phyloP scores from a whole-genome alignment of 148 eudicot genomes.

The Polygonum aviculare region DNA sequence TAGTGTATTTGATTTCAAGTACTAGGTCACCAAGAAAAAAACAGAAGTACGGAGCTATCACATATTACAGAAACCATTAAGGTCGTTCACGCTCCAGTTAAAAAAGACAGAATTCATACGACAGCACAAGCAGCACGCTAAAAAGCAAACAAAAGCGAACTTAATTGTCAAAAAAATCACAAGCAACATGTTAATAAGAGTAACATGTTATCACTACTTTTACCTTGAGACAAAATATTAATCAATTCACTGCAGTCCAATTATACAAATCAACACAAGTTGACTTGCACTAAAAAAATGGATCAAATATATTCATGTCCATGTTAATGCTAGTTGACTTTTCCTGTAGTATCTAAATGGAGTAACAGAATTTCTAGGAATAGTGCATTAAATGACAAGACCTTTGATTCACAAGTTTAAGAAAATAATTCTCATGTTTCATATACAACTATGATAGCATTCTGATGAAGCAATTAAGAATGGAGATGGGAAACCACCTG shows the following conservation, averaged over 20 bases:
- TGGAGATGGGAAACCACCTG: conserved; percentile 38
- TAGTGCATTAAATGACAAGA: neutral
- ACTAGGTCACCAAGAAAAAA: neutral
- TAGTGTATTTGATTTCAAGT: neutral
- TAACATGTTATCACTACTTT: neutral
- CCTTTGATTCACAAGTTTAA: neutral
- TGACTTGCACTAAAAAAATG: neutral
- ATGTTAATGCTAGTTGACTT: neutral
- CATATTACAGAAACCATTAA: neutral
- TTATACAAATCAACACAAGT: neutral
- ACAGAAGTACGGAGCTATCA: neutral
- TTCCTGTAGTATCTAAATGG: neutral
- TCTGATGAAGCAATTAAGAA: neutral
- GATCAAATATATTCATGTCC: neutral
- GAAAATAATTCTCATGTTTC: neutral
- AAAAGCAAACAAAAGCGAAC: neutral
- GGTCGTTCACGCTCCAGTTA: neutral
- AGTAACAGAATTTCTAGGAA: conserved; percentile 3
- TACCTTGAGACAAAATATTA: neutral
- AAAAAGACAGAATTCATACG: neutral
- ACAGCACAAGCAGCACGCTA: neutral
- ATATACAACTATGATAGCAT: neutral
- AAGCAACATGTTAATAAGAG: neutral
- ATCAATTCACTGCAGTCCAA: neutral
- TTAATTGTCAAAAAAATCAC: neutral